phyloP scores from a whole-genome alignment of 2,329 filamentous ascomycete genomes.

The Colletotrichum sp. region DNA sequence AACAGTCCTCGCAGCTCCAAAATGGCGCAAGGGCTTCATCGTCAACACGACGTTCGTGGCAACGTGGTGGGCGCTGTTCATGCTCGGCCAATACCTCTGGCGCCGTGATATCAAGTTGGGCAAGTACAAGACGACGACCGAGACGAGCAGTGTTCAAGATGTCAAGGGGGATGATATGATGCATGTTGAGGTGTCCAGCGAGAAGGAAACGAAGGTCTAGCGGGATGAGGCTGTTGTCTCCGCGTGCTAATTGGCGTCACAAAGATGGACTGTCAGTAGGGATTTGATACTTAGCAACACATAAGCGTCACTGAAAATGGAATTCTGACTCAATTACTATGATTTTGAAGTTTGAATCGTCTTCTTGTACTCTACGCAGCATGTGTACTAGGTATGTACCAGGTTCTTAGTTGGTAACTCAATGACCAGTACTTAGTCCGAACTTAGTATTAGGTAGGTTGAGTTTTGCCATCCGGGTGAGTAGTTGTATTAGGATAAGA shows the following conservation, averaged over 20 bases:
- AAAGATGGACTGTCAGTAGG: not conserved
- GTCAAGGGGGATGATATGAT: not conserved
- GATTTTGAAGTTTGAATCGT: not conserved
- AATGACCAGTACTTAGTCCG: not conserved
- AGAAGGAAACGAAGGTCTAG: not conserved
- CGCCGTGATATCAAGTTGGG: not conserved
- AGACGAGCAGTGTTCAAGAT: not conserved
- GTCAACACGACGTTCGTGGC: constrained; percentile 14
- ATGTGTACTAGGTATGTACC: not conserved
- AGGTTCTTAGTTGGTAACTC: not conserved
- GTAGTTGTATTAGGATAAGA: not conserved
- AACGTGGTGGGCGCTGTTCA: constrained; percentile 1
- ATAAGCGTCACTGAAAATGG: not conserved
- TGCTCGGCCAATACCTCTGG: constrained; percentile 3
- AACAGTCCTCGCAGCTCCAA: not conserved
- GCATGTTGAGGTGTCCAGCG: not conserved
- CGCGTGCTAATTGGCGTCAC: not conserved
- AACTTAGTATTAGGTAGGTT: not conserved
- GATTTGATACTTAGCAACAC: not conserved
- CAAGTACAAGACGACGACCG: not conserved
- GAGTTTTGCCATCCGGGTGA: not conserved
- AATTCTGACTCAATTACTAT: not conserved
- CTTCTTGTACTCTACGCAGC: not conserved
- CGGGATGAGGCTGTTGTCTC: not conserved
- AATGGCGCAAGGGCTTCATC: constrained; percentile 22